Conservation (phyloP, 345 rosid species). For the Eucalyptus dawsonii region DNA sequence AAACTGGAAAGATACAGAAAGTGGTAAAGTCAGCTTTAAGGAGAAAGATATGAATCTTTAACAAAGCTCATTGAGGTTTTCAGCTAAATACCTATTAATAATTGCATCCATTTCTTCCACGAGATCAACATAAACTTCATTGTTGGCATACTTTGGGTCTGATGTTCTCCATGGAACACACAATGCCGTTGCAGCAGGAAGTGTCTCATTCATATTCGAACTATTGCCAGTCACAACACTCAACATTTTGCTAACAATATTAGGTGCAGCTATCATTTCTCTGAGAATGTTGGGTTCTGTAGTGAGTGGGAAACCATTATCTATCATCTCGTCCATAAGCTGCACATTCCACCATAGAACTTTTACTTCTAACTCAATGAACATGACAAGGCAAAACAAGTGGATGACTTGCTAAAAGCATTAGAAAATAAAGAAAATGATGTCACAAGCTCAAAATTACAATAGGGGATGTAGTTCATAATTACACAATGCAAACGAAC, state of each 20-base stretch:
- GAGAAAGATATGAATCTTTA: neutral
- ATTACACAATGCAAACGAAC: neutral
- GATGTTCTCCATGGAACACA: constrained; percentile 92
- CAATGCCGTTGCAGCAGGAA: constrained; percentile 78
- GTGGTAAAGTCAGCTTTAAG: neutral
- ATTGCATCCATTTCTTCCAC: constrained; percentile 94
- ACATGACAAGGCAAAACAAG: neutral
- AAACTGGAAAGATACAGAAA: neutral
- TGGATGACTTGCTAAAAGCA: neutral
- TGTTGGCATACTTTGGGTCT: constrained; percentile 74
- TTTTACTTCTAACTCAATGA: neutral
- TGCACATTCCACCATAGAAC: constrained; percentile 11
- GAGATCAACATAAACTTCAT: constrained; percentile 87
- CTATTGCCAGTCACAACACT: constrained; percentile 93
- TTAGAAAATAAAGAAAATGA: neutral
- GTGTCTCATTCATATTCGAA: constrained; percentile 72
- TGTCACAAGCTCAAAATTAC: neutral
- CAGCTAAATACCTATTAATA: constrained; percentile 47
- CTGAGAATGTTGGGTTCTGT: constrained; percentile 85
- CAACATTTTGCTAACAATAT: constrained; percentile 76
- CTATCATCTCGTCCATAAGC: constrained; percentile 98
- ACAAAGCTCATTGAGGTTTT: neutral
- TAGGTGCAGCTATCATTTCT: constrained; percentile 96
- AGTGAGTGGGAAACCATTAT: constrained; percentile 94
- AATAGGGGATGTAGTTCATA: neutral